phyloP scores from a whole-genome alignment of 2,329 filamentous ascomycete species.

The Metarhizium rileyi region DNA sequence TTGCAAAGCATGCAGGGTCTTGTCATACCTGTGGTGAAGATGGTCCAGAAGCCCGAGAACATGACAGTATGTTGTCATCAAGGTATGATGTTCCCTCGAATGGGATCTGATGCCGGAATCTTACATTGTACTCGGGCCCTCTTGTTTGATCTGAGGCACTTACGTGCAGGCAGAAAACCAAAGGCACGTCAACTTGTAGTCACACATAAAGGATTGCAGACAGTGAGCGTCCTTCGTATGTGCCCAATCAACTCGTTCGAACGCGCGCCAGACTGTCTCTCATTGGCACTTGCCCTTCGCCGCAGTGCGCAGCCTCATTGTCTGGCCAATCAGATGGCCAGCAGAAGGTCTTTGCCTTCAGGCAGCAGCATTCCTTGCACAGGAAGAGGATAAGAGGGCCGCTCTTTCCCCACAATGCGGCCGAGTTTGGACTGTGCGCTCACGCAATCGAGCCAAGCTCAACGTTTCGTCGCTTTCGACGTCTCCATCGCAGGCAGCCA shows the following conservation, averaged over 20 bases:
- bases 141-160: no score
- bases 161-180: no score
- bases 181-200: no score
- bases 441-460: background rate
- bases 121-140: no score
- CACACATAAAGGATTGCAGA: no score
- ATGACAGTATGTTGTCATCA: no score
- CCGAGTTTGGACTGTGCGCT: background rate
- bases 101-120: no score
- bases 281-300: background rate
- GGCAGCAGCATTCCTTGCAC: conserved; percentile 11
- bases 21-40: no score
- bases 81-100: no score
- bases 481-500: conserved; percentile 7
- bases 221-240: no score
- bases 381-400: background rate
- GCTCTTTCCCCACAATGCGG: conserved; percentile 2
- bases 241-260: background rate
- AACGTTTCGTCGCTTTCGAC: background rate
- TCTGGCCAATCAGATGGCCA: conserved; percentile 1
- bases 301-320: background rate
- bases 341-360: background rate
- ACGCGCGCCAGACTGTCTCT: background rate
- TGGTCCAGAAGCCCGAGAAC: no score
- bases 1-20: no score